Evolutionary conservation across 2,329 filamentous ascomycete genomes (phyloP), one percentile per base, ranked within the genome.

Genomic region (Diaporthe eres): DNA sequence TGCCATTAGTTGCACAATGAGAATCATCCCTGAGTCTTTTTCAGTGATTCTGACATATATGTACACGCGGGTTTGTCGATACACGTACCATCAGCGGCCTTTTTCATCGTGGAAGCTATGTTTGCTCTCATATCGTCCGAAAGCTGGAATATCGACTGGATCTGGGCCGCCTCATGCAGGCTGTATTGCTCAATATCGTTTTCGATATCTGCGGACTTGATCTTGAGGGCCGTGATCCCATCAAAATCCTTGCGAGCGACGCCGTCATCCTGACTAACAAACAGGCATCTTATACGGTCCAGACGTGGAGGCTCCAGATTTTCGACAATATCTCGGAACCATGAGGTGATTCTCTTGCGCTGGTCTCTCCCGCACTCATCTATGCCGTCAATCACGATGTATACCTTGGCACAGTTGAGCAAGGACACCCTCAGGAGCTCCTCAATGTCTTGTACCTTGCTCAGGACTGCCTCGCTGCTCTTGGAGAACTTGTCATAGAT

Each of bases 341-440:
- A 83, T 9, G 71, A 68, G 12, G 81, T 55, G 28, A 85, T 82
- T 19, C 79, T 72, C 61, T 81, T 83, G 49, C 83, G 79, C 39
- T 86, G 79, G 0, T 78, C 74, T 60, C 71, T 60, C 12, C 79
- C 76, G 72, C 85, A 87, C 78, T 87, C 85, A 75, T 87, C 85
- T 28, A 87, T 75, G 0, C 86, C 86, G 78, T 87, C 86, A 55
- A 87, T 77, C 4, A 87, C 77, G 17, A 86, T 79, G 68, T 82
- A 84, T 12, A 80, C 75, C 42, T 77, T 80, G 19, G 78, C 73
- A 31, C 78, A 81, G 65, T 76, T 81, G 17, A 79, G 58, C 1
- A 85, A 74, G 37, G 78, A 78, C 6, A 79, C 77, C 25, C 79
- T 74, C 9, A 86, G 76, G 49, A 86, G 77, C 37, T 83, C 79